Conservation (phyloP, 2,329 filamentous ascomycete genomes). For the Aspergillus vadensis region DNA sequence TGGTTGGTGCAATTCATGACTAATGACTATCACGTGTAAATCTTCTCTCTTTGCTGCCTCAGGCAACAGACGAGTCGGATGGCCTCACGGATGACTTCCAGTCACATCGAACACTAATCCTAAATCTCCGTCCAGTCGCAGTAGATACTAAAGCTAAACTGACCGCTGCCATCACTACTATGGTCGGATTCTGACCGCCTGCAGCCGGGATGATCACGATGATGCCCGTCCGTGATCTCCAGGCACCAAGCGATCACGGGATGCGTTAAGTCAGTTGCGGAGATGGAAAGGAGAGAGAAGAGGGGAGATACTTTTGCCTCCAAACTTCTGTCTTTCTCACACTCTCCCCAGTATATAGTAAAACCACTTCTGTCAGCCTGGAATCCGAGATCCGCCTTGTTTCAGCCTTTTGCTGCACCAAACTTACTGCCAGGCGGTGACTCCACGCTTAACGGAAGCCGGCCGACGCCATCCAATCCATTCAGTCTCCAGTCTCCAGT, state of each 20-base stretch:
- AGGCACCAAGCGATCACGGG: not conserved
- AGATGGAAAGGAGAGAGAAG: not conserved
- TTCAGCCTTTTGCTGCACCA: not conserved
- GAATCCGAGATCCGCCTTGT: not conserved
- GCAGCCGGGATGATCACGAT: not conserved
- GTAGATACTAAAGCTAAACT: not conserved
- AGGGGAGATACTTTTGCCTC: not conserved
- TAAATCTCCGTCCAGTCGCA: too few relatives aligned
- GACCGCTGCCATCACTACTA: not conserved
- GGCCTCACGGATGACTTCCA: not conserved
- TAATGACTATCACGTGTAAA: not conserved
- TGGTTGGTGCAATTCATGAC: not conserved
- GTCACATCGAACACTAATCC: too few relatives aligned
- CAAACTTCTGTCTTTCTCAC: not conserved
- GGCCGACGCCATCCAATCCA: not conserved
- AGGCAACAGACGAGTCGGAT: not conserved
- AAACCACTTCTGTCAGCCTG: not conserved
- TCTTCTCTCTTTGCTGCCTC: not conserved
- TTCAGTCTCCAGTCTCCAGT: not conserved
- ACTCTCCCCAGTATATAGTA: not conserved
- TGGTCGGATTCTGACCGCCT: not conserved
- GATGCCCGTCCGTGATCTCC: not conserved
- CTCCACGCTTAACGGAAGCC: constrained; percentile 1
- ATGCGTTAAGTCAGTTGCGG: not conserved
- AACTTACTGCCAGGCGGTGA: not conserved